A percentile compares a stretch with the other conserved stretches of the same genome.
Conservation (phyloP, 2,329 filamentous ascomycete genomes). For the Rasamsonia emersonii region DNA sequence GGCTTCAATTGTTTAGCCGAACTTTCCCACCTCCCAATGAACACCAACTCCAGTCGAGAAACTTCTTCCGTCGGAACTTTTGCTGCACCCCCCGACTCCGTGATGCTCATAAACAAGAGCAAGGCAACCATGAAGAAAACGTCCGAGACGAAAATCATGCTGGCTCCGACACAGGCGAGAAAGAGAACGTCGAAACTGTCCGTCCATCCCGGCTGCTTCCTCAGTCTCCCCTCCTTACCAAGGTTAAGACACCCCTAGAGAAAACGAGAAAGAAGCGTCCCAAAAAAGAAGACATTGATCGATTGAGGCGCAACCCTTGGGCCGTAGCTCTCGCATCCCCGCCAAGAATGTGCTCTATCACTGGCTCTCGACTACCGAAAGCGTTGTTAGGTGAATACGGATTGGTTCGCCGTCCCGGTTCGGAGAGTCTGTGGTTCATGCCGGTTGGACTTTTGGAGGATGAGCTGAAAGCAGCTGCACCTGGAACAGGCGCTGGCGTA, state of each 20-base stretch:
- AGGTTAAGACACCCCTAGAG: slow-evolving; percentile 8
- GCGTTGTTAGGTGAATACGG: slow-evolving; percentile 28
- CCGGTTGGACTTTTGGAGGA: slow-evolving; percentile 25
- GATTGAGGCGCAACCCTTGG: slow-evolving; percentile 32
- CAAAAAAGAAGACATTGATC: slow-evolving; percentile 16
- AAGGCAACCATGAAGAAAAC: not conserved
- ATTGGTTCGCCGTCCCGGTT: slow-evolving; percentile 21
- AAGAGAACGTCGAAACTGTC: not conserved
- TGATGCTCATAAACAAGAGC: not conserved
- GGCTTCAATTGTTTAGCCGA: slow-evolving; percentile 18
- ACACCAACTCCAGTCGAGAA: not conserved
- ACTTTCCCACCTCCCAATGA: slow-evolving; percentile 11
- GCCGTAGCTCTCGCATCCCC: slow-evolving; percentile 31
- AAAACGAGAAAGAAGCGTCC: slow-evolving; percentile 19
- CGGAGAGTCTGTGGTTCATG: slow-evolving; percentile 22
- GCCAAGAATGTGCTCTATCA: slow-evolving; percentile 24
- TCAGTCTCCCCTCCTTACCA: slow-evolving; percentile 26
- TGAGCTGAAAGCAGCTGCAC: slow-evolving; percentile 13
- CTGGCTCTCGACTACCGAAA: slow-evolving; percentile 24
- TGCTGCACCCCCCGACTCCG: slow-evolving; percentile 8
- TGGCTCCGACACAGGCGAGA: not conserved
- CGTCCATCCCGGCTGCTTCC: slow-evolving; percentile 26
- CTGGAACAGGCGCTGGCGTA: not conserved
- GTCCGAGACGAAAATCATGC: not conserved
- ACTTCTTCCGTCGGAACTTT: slow-evolving; percentile 7